Base-by-base conservation (phyloP, 345 rosid genomes). In the Bruguiera sexangula region DNA sequence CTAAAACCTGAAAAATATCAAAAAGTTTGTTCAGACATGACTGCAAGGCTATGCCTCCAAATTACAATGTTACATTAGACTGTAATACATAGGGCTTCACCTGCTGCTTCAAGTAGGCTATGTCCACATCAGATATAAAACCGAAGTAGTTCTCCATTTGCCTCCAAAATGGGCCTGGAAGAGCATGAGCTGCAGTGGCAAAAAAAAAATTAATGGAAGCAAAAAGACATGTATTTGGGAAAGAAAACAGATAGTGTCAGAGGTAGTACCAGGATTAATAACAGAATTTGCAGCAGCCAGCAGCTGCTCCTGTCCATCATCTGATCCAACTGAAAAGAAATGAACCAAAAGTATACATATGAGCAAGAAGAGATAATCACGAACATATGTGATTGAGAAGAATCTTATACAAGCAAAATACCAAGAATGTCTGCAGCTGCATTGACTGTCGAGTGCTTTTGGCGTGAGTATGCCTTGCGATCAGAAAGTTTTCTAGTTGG, bases 401-500 rank as follows among this genome's bases (percentile, higher is more conserved):
- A 34, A 70, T 63, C 32, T 54, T 69, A 21, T 59, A 74, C 75
- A 48, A 66, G 50, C 50, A 58, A 82, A 71, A 53, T 88, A 95
- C 99, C 99, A 76, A 82, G 88, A 81, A 87, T 87, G 83, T 88
- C 94, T 60, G 87, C 85, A 64, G 87, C 63, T 67, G 85, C 75
- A 73, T 82, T 82, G 59, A 83, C 66, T 16, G 81, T 79, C 21
- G 88, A 66, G 69, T 83, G 89, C 77, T 85, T 87, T 78, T 88
- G 90, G 32, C 92, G 94, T 65, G 77, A 76, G 82, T 92, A 88
- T 70, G 90, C 91, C 81, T 84, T 92, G 60, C 97, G 93, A 73
- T 86, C 98, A 78, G 96, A 84, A 69, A 86, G 89, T 85, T 95
- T 95, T 81, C 98, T 87, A 69, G 91, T 82, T 62, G 94, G 86